A percentile compares a stretch with the other conserved stretches of the same genome.
These are phyloP conservation scores for Wilcoxina mikolae DNA, from an alignment of 495 filamentous ascomycete species.

Conservation along the genomic window DNA sequence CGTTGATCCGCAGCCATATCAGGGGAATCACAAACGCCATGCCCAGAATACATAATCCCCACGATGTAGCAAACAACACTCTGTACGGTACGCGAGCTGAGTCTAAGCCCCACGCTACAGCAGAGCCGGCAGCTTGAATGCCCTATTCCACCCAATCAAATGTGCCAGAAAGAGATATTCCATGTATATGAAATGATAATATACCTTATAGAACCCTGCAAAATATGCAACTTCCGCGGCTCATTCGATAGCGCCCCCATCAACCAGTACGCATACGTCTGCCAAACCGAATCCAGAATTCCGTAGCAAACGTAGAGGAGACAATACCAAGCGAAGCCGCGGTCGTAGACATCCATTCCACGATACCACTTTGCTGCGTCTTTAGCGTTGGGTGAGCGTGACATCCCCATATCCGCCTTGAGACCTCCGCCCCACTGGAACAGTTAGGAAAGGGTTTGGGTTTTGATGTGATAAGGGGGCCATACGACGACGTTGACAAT, in stretches of 20 bases:
- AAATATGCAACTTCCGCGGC: conserved; percentile 84
- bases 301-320: conserved; percentile 91
- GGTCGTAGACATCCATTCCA: conserved; percentile 49
- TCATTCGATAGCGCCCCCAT: conserved; percentile 91
- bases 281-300: conserved; percentile 54
- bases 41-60: conserved; percentile 24
- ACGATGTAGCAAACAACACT: conserved; percentile 23
- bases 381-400: neutral
- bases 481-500: conserved; percentile 52
- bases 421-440: conserved; percentile 82
- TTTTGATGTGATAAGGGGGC: too few species aligned
- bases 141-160: too few species aligned
- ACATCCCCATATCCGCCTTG: conserved; percentile 36
- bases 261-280: conserved; percentile 30
- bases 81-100: conserved; percentile 47
- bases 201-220: conserved; percentile 77
- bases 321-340: conserved; percentile 66
- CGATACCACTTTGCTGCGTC: conserved; percentile 24
- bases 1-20: conserved; percentile 22
- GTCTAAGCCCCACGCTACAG: conserved; percentile 74
- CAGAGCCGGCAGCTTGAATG: conserved; percentile 86
- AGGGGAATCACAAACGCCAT: conserved; percentile 25
- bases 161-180: too few species aligned
- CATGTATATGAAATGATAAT: too few species aligned
- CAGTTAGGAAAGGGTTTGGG: too few species aligned